Evolutionary conservation across 1,139 yeast genomes (phyloP), one percentile per base, ranked within the genome.

Genomic region (Protomyces lactucae-debilis): DNA sequence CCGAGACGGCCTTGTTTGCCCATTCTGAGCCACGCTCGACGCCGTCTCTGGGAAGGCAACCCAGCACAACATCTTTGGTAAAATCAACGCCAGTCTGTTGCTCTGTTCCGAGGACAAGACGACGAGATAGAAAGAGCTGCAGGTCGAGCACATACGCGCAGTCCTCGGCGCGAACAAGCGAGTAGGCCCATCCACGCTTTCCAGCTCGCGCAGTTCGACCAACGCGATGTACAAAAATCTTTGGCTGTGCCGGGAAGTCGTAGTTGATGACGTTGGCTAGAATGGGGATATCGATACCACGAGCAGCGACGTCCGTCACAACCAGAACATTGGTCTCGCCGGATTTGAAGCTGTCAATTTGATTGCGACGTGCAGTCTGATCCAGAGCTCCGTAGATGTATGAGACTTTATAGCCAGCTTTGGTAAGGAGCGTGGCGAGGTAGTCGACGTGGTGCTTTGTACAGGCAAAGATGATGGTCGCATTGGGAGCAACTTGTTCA

Each of bases 131-230:
- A 73, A 95, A 93, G 55, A 95, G 77, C 73, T 95, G 99, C 72
- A 95, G 79, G 75, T 95, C 99, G 63, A 93, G 80, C 60, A 95
- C 76, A 71, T 93, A 95, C 5, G 99, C 96, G 66, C 93, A 77
- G 73, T 95, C 99, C 67, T 83, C 82, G 70, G 91, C 97, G 67
- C 86, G 82, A 3, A 92, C 87, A 65, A 95, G 83, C 0, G 97
- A 87, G 74, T 89, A 95, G 0, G 99, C 99, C 96, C 98, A 92
- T 73, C 99, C 99, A 70, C 84, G 85, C 73, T 91, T 87, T 74
- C 99, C 99, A 10, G 99, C 99, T 82, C 99, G 87, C 14, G 99
- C 99, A 55, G 99, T 93, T 82, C 99, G 86, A 76, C 99, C 99
- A 61, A 95, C 99, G 77, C 99, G 85, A 77, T 93, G 99, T 65